Evolutionary conservation across 495 filamentous ascomycete genomes (phyloP), one percentile per base, ranked within the genome.

Genomic region (Evansstolkia leycettana): DNA sequence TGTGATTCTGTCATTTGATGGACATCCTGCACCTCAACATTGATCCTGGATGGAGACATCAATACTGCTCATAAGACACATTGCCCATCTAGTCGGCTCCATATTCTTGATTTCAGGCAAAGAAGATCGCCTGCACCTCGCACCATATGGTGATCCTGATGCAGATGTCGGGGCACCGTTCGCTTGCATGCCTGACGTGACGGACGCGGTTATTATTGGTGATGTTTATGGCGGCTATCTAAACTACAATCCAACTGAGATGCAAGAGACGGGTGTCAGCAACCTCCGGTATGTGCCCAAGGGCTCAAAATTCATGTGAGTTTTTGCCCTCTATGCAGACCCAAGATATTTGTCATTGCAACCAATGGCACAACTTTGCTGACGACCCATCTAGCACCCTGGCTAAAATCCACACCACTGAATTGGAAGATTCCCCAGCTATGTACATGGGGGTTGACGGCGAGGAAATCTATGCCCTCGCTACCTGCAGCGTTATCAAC

Each of bases 81-180:
- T n/a, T n/a, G n/a, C n/a, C n/a, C n/a, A n/a, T n/a, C n/a, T n/a
- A n/a, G n/a, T n/a, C n/a, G n/a, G n/a, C n/a, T n/a, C n/a, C n/a
- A n/a, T n/a, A n/a, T n/a, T n/a, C n/a, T n/a, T n/a, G n/a, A n/a
- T 31, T 31, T 11, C 29, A 7, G 29, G 29, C 17, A 31, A 31
- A 9, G 29, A 16, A 7, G 29, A 31, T 9, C 29, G 29, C 9
- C 29, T 31, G 14, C 17, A 14, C 14, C 14, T 31, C 13, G 29
- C 29, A 5, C 29, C 29, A 4, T 13, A 13, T 3, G 29, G 14
- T 17, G 29, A 31, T 7, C 29, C 29, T 4, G 29, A 13, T 17
- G 17, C 29, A 4, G 29, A 11, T 17, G 29, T 17, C 17, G 29
- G 29, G 7, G 13, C 29, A 3, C 14, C 29, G 7, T 31, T 31